A percentile compares a stretch with the other conserved stretches of the same genome.
Evolutionary conservation across 768 basidiomycete species (phyloP).

Genomic region (Lactarius quietus): DNA sequence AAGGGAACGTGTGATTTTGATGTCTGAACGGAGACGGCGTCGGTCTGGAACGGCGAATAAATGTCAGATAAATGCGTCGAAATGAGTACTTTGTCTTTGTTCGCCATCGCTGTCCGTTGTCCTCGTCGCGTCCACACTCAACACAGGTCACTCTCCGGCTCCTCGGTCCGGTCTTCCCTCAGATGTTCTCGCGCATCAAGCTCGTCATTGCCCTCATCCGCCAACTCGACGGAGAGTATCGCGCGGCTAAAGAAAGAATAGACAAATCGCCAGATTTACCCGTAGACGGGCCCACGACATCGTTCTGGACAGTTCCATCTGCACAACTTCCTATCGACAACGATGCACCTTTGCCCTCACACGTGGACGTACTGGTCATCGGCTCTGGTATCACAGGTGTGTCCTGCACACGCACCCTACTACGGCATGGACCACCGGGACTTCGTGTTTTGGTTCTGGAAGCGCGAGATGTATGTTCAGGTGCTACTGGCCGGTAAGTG

Average conservation of each 20-base stretch:
- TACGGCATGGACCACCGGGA: constrained; percentile 35
- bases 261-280: constrained; percentile 52
- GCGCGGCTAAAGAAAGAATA: constrained; percentile 31
- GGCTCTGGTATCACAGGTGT: constrained; percentile 79
- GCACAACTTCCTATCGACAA: constrained; percentile 41
- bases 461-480: constrained; percentile 71
- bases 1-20: constrained; percentile 52
- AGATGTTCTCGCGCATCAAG: constrained; percentile 12
- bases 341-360: constrained; percentile 35
- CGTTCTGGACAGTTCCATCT: constrained; percentile 63
- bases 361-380: constrained; percentile 68
- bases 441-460: constrained; percentile 70
- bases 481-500: constrained; percentile 66
- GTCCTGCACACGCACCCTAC: constrained; percentile 51
- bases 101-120: not conserved
- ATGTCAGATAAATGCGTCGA: constrained; percentile 63
- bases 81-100: constrained; percentile 18
- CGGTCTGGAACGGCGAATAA: constrained; percentile 48
- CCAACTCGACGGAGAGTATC: constrained; percentile 16
- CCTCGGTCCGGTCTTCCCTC: not conserved
- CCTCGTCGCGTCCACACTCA: not conserved
- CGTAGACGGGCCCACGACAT: constrained; percentile 45
- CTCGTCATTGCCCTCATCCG: not conserved
- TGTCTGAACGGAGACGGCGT: constrained; percentile 55
- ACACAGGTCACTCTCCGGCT: not conserved